These are phyloP conservation scores for Xylaria sp. DNA, from an alignment of 2,329 filamentous ascomycete species.

Conservation along the genomic window DNA sequence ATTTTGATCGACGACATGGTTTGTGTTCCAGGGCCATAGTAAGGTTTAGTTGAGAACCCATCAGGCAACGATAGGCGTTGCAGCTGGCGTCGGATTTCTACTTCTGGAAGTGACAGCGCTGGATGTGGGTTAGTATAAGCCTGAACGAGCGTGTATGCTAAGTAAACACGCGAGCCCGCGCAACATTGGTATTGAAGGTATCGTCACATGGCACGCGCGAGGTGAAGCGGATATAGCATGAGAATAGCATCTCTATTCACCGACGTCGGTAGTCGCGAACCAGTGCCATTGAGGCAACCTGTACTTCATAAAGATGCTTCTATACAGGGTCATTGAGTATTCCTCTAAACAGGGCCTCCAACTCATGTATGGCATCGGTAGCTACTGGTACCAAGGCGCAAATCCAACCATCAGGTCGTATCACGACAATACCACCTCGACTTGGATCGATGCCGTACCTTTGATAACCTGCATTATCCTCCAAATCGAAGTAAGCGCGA, in stretches of 20 bases:
- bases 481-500: slow-evolving; percentile 38
- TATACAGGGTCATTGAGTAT: slow-evolving; percentile 5
- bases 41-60: background rate
- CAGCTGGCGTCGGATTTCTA: slow-evolving; percentile 6
- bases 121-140: background rate
- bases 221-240: background rate
- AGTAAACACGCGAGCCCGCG: background rate
- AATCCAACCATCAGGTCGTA: slow-evolving; percentile 47
- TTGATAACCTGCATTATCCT: slow-evolving; percentile 31
- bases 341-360: slow-evolving; percentile 24
- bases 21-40: background rate
- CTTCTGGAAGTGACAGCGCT: background rate
- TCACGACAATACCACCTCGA: slow-evolving; percentile 40
- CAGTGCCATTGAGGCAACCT: background rate
- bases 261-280: background rate
- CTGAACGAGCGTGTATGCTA: background rate
- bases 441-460: slow-evolving; percentile 38
- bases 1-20: slow-evolving; percentile 15
- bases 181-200: background rate
- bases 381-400: slow-evolving; percentile 25
- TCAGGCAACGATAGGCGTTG: slow-evolving; percentile 2
- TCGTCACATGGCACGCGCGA: background rate
- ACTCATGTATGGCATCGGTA: slow-evolving; percentile 1
- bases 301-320: background rate
- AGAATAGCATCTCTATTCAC: background rate